Evolutionary conservation across 2,329 filamentous ascomycete species (phyloP), one percentile per base, ranked within the genome.

Genomic region (Colletotrichum agaves): DNA sequence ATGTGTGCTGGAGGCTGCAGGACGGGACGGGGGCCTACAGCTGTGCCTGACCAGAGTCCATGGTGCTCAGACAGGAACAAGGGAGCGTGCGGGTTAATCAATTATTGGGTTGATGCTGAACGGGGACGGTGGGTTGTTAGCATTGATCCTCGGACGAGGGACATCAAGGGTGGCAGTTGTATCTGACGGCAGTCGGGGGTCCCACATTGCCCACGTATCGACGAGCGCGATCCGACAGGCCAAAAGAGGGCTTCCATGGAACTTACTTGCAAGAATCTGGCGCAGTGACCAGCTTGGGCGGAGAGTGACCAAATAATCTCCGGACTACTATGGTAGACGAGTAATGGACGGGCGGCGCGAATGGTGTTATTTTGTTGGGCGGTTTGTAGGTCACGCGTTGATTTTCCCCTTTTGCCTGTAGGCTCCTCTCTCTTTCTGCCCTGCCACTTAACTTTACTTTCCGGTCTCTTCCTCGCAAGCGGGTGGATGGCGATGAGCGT

Each of bases 31-130:
- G 23, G 74, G 71, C 85, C 77, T 85, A 88, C 85, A 86, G 75
- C 74, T 85, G 82, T 74, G 81, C 77, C 73, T 86, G 83, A 74
- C 77, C 81, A 70, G 83, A 79, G 74, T 86, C 82, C 85, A 87
- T 87, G 79, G 75, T 78, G 77, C 75, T 73, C 73, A 74, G 70
- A 74, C 72, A 72, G 71, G 65, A 55, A 70, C 70, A 73, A 77
- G 72, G 73, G 75, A 79, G 73, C 73, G 75, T 76, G 75, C 68
- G 70, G 70, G 72, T 76, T 75, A 75, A 76, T 77, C 74, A 78
- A 77, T 77, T 76, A 77, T 74, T 69, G 72, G 73, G 71, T 71
- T 75, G 75, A 77, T 76, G 74, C 78, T 81, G 73, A 68, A 71
- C 73, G 65, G 71, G 63, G 71, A 73, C 69, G 69, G 72, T 72